Evolutionary conservation across 495 filamentous ascomycete genomes (phyloP).

Genomic region (Delitschia confertaspora): DNA sequence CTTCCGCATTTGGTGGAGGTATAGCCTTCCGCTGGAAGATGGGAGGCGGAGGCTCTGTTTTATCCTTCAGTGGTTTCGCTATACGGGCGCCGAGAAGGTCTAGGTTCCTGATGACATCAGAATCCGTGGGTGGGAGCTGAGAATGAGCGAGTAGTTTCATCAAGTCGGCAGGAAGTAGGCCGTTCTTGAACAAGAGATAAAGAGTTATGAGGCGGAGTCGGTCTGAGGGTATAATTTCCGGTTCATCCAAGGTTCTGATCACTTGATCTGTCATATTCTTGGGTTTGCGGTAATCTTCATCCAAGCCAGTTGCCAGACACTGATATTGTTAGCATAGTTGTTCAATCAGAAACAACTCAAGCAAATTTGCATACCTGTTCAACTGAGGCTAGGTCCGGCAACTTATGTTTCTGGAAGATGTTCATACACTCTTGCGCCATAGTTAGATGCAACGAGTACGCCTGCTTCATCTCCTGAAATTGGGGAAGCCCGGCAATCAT

Average conservation of each 20-base stretch:
- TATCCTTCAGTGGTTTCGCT: conserved; percentile 67
- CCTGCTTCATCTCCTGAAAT: conserved; percentile 88
- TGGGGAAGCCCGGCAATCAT: conserved; percentile 94
- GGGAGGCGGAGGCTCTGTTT: conserved; percentile 51
- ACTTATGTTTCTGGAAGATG: conserved; percentile 71
- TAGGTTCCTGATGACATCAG: conserved; percentile 64
- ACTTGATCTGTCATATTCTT: conserved; percentile 80
- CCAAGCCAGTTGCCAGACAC: conserved; percentile 79
- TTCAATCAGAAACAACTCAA: not conserved
- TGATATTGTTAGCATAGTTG: conserved; percentile 32
- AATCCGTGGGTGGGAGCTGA: conserved; percentile 62
- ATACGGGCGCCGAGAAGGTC: conserved; percentile 72
- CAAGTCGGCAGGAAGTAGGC: conserved; percentile 79
- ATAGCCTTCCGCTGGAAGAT: conserved; percentile 57
- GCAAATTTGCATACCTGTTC: conserved; percentile 49
- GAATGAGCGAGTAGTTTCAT: conserved; percentile 78
- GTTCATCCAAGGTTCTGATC: conserved; percentile 78
- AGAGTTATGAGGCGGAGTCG: conserved; percentile 75
- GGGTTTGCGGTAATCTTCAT: conserved; percentile 85
- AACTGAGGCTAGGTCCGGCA: conserved; percentile 75
- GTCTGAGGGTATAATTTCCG: conserved; percentile 55
- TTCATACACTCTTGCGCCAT: conserved; percentile 99
- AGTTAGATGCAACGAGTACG: conserved; percentile 85
- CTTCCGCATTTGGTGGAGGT: conserved; percentile 41
- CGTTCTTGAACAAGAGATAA: conserved; percentile 80